Evolutionary conservation across 768 basidiomycete species (phyloP), one percentile per base, ranked within the genome.

Genomic region (Pholiota molesta): DNA sequence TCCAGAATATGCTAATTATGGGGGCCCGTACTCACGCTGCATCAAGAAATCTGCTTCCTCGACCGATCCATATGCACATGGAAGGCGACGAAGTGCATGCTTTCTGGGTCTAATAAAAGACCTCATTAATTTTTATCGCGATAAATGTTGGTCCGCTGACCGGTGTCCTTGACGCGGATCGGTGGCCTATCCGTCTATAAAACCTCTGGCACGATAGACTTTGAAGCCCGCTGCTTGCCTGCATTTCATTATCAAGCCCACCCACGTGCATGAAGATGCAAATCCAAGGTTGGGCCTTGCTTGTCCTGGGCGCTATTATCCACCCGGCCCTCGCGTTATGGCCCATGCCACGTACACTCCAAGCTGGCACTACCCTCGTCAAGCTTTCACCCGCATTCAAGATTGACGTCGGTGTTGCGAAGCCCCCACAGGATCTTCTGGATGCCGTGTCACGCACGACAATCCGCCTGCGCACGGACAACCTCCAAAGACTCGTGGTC

Each of bases 401-500:
- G 60, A 87, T 91, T 70, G 68, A 74, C 9, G 60, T 84, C 63
- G 68, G 63, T 2, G 57, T 66, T 14, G 16, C 71, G 23, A 71
- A 77, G 49, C 72, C 83, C 0, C 87, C 89, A 0, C 64, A 72
- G 19, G 90, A 92, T 71, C 77, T 92, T 47, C 61, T 77, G 21
- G 82, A 80, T n/a, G 90, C 90, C 44, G 79, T 86, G 28, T 51
- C 70, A 8, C 83, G 82, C 45, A 83, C 87, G 0, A 79, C 77
- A 61, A 42, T 57, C 2, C 77, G 71, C 62, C 64, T 90, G 26
- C 58, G 66, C 17, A 79, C 74, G 5, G 90, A 91, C 72, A 82
- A 85, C 66, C 83, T 88, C 23, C 79, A 82, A 62, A 76, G 85
- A 13, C 83, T 92, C 42, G 78, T 84, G 37, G 79, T 86, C 26